Base-by-base conservation (phyloP, 345 rosid genomes). In the Corchorus olitorius region DNA sequence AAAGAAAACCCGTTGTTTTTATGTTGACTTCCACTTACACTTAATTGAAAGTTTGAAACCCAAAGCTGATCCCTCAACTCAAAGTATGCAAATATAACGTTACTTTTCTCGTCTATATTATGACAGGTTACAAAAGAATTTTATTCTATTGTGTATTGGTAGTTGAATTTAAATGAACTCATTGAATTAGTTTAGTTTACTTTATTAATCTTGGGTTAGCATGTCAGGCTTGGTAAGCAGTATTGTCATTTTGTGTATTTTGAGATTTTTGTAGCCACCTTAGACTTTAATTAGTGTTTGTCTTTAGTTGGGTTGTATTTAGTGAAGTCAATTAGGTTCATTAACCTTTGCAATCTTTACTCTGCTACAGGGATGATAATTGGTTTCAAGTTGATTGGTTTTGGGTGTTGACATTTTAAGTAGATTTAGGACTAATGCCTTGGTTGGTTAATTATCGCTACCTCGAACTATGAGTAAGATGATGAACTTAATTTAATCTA, bases 21-120 rank as follows among this genome's bases (percentile, higher is more conserved):
- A 14, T 49, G 56, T 49, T 5, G 49, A 14, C 43, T 27, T 19
- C 13, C n/a, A 52, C 60, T 70, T n/a, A 50, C 8, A 33, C 50
- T 5, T 20, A 46, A 49, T 52, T 70, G 56, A 70, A 70, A 70
- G 20, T 50, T 52, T 70, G 56, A 70, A 70, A 70, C 16, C 5
- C 73, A 34, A 70, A 34, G 52, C 46, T 15, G 27, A 50, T 35
- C 46, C 34, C 52, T 35, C 46, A 50, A 69, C 27, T 68, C 27
- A 3, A 48, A 49, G 43, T 69, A 22, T 68, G 8, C 0, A 0
- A 49, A 75, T 60, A 65, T 37, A 65, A 66, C 0, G 27, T 27
- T 27, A 27, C 27, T 27, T 27, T 27, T 27, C 27, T 27, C 27
- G 27, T 27, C 27, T 27, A 27, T 27, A 27, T 27, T 27, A 27